phyloP scores from a whole-genome alignment of 1,284 basidiomycete genomes.

The Puccinia coronata region DNA sequence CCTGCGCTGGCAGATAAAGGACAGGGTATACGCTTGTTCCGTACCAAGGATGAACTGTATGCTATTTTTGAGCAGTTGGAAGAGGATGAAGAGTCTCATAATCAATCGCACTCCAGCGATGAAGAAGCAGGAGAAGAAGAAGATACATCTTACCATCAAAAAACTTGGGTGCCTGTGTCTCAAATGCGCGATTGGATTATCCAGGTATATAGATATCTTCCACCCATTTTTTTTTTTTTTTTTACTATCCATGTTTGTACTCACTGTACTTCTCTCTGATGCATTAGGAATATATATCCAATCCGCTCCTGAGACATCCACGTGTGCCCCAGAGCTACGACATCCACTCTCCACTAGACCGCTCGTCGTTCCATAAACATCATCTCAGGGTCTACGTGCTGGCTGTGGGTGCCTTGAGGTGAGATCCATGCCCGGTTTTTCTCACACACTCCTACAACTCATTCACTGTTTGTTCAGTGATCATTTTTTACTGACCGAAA shows the following conservation, averaged over 20 bases:
- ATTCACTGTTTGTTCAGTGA: too few relatives aligned
- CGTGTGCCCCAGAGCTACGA: background rate
- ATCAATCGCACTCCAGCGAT: too few relatives aligned
- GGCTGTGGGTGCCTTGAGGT: constrained; percentile 63
- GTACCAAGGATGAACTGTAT: constrained; percentile 71
- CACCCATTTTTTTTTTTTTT: too few relatives aligned
- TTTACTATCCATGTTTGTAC: too few relatives aligned
- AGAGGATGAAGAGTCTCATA: constrained; percentile 61
- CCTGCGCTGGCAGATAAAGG: constrained; percentile 96
- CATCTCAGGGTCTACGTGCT: constrained; percentile 93
- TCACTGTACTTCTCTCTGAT: too few relatives aligned
- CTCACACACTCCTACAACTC: background rate
- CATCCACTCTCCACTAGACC: constrained; percentile 32
- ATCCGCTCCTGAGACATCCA: constrained; percentile 69
- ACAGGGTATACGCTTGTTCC: constrained; percentile 89
- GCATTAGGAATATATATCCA: constrained; percentile 74
- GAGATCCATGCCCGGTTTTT: constrained; percentile 45
- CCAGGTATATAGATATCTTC: constrained; percentile 84
- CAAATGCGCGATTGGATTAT: constrained; percentile 95
- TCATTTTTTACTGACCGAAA: too few relatives aligned
- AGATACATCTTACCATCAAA: background rate
- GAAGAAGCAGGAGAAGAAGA: background rate
- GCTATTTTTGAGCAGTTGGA: constrained; percentile 85
- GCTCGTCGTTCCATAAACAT: constrained; percentile 66
- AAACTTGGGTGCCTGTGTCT: constrained; percentile 60